Conservation (phyloP, 805 yeast genomes). For the Hanseniaspora osmophila region DNA sequence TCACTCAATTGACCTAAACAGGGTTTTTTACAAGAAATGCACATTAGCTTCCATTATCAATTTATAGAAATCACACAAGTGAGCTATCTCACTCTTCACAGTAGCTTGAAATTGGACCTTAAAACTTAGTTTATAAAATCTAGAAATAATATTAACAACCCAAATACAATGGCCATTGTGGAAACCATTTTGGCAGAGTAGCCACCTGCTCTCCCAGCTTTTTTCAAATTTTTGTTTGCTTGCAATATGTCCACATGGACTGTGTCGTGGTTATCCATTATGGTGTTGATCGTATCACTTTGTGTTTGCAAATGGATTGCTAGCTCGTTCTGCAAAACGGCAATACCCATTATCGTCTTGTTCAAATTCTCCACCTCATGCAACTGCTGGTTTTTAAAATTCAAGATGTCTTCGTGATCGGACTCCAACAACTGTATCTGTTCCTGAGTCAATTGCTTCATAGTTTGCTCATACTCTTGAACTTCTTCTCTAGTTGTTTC, state of each 20-base stretch:
- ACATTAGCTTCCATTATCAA: neutral
- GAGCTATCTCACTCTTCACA: too few species aligned
- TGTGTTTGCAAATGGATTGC: conserved; percentile 61
- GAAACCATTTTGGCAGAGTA: conserved; percentile 44
- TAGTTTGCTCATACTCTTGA: conserved; percentile 24
- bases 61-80: too few species aligned
- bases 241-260: conserved; percentile 47
- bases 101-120: too few species aligned
- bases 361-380: conserved; percentile 47
- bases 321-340: conserved; percentile 61
- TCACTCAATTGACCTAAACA: conserved; percentile 40
- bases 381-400: conserved; percentile 44
- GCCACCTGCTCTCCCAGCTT: conserved; percentile 56
- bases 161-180: conserved; percentile 39
- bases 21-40: too few species aligned
- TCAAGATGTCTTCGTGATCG: conserved; percentile 44
- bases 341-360: conserved; percentile 53
- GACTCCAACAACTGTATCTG: conserved; percentile 43
- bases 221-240: conserved; percentile 58
- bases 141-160: conserved; percentile 40
- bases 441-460: conserved; percentile 28
- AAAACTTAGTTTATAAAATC: conserved; percentile 30
- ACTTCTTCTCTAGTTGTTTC: conserved; percentile 21
- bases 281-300: conserved; percentile 48
- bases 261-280: conserved; percentile 54